These are phyloP conservation scores for Hypoxylon sp. DNA, from an alignment of 2,329 filamentous ascomycete genomes.

Conservation along the genomic window DNA sequence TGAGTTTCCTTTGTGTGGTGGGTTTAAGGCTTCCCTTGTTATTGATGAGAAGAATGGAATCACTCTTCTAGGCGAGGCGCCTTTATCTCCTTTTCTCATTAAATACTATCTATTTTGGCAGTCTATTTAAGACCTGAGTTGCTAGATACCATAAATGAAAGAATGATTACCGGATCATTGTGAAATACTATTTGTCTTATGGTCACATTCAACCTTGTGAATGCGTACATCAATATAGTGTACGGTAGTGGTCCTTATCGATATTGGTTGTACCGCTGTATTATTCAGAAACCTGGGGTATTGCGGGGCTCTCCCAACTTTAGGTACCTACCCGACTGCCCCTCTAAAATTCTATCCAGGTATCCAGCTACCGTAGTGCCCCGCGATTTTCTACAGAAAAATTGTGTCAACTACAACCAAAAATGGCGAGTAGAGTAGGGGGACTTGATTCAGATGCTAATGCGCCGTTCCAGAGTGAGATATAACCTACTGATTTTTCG, in stretches of 20 bases:
- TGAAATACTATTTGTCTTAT: neutral
- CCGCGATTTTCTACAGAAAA: slow-evolving; percentile 29
- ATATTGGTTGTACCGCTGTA: slow-evolving; percentile 1
- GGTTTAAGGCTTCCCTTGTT: neutral
- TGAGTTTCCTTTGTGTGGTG: slow-evolving; percentile 13
- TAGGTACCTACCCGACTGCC: slow-evolving; percentile 31
- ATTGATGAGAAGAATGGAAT: slow-evolving; percentile 3
- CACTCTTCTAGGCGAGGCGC: slow-evolving; percentile 4
- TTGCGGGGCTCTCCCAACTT: slow-evolving; percentile 21
- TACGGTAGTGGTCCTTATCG: slow-evolving; percentile 14
- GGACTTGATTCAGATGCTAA: slow-evolving; percentile 22
- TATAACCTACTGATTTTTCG: neutral
- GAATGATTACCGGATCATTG: neutral
- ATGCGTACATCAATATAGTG: neutral
- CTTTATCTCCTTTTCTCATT: slow-evolving; percentile 1
- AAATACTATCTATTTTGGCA: neutral
- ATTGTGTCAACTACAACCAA: slow-evolving; percentile 19
- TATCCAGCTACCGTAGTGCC: slow-evolving; percentile 10
- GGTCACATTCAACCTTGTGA: neutral
- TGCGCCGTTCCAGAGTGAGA: slow-evolving; percentile 28
- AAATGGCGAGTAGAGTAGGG: slow-evolving; percentile 35
- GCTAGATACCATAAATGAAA: slow-evolving; percentile 10
- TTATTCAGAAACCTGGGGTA: slow-evolving; percentile 36
- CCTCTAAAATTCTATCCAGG: slow-evolving; percentile 38
- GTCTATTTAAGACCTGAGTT: neutral